phyloP scores from a whole-genome alignment of 2,329 filamentous ascomycete species.

The Bipolaris cookei region DNA sequence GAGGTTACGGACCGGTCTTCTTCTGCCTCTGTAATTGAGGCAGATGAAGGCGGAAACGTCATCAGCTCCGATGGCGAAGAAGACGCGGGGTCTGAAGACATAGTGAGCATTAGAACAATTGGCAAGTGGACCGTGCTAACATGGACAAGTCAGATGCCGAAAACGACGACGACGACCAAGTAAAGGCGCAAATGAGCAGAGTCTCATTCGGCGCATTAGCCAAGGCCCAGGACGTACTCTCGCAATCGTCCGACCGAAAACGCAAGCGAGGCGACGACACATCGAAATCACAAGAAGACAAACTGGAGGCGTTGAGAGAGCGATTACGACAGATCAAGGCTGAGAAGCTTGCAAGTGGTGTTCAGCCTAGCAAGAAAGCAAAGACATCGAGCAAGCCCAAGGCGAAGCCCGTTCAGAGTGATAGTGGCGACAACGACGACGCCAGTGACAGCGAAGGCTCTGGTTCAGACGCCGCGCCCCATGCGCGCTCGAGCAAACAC shows the following conservation, averaged over 20 bases:
- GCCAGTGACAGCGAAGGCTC: slow-evolving; percentile 44
- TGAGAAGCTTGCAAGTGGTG: slow-evolving; percentile 43
- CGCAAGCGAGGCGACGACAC: slow-evolving; percentile 52
- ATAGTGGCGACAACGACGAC: slow-evolving; percentile 34
- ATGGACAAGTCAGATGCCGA: slow-evolving; percentile 38
- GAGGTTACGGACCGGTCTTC: slow-evolving; percentile 51
- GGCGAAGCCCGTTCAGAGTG: slow-evolving; percentile 17
- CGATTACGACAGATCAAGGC: slow-evolving; percentile 54
- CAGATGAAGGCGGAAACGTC: slow-evolving; percentile 43
- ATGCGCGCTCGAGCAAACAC: slow-evolving; percentile 76
- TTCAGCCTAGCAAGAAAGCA: slow-evolving; percentile 30
- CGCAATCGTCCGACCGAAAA: slow-evolving; percentile 48
- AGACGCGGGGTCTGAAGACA: slow-evolving; percentile 32
- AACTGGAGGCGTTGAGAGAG: slow-evolving; percentile 54
- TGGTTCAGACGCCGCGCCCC: slow-evolving; percentile 44
- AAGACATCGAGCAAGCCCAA: slow-evolving; percentile 25
- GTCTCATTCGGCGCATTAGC: slow-evolving; percentile 91
- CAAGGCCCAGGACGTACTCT: slow-evolving; percentile 77
- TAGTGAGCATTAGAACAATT: slow-evolving; percentile 16
- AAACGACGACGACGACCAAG: slow-evolving; percentile 51
- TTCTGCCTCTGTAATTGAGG: slow-evolving; percentile 50
- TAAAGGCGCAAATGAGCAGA: slow-evolving; percentile 57
- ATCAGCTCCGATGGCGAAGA: slow-evolving; percentile 46
- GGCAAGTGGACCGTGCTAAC: slow-evolving; percentile 15
- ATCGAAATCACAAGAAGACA: slow-evolving; percentile 53